These are phyloP conservation scores for Santalum album DNA, from an alignment of 164 flowering plant species.

Conservation along the genomic window DNA sequence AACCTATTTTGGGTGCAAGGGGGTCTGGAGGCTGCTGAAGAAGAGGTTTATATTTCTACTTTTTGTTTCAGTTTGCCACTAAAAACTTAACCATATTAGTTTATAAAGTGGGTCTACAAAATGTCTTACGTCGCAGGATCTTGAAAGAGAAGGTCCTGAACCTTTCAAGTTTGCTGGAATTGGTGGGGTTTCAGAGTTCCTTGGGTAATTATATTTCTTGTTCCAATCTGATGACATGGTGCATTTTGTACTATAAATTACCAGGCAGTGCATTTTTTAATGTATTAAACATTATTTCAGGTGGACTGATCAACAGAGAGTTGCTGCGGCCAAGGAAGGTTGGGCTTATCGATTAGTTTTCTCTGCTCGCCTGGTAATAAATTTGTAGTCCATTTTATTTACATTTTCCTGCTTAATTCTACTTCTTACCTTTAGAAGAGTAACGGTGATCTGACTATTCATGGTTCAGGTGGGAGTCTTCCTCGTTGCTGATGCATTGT, in stretches of 20 bases:
- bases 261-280: no score
- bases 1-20: conserved; percentile 96
- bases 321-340: conserved; percentile 81
- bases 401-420: background rate
- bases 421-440: background rate
- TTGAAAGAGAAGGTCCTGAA: conserved; percentile 79
- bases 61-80: background rate
- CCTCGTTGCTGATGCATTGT: conserved; percentile 71
- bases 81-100: background rate
- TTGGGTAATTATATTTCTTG: conserved; percentile 54
- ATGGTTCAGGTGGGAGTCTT: conserved; percentile 60
- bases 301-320: conserved; percentile 97
- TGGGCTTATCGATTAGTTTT: conserved; percentile 68
- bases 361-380: conserved; percentile 80
- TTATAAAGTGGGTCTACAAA: no score
- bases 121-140: conserved; percentile 47
- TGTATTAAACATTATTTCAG: conserved; percentile 47
- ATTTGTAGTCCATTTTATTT: background rate
- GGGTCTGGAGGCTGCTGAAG: conserved; percentile 92
- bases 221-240: no score
- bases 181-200: conserved; percentile 93
- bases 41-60: conserved; percentile 42
- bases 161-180: conserved; percentile 91
- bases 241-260: background rate
- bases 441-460: conserved; percentile 3